phyloP scores from a whole-genome alignment of 129 eudicot species.

The Centaurea solstitialis region DNA sequence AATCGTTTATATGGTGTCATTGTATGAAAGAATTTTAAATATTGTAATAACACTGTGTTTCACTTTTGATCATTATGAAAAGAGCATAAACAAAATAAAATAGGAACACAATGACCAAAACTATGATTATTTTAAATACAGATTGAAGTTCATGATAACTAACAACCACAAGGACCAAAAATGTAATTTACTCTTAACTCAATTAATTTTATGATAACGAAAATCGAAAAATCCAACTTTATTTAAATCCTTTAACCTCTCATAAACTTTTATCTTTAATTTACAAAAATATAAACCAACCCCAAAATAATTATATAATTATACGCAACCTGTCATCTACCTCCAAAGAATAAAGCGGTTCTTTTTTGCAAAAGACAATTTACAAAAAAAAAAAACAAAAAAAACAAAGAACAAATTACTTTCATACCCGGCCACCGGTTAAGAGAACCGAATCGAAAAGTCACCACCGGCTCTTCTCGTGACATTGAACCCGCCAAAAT shows the following conservation, averaged over 20 bases:
- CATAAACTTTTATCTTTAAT: conserved; percentile 11
- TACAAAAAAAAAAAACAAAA: neutral
- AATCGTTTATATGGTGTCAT: too few species aligned
- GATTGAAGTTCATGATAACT: too few species aligned
- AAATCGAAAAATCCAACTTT: neutral
- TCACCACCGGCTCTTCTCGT: conserved; percentile 51
- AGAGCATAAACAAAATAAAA: too few species aligned
- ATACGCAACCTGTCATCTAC: neutral
- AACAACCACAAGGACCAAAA: too few species aligned
- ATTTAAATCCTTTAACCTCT: conserved; percentile 16
- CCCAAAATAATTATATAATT: neutral
- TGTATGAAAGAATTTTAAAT: too few species aligned
- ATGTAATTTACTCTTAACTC: too few species aligned
- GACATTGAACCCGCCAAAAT: conserved; percentile 48
- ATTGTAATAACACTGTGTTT: too few species aligned
- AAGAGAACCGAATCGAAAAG: conserved; percentile 65
- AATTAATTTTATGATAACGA: too few species aligned
- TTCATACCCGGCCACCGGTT: conserved; percentile 16
- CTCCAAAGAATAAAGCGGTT: neutral
- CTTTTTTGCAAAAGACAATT: neutral
- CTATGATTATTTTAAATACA: too few species aligned
- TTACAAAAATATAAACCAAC: conserved; percentile 16
- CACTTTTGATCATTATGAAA: too few species aligned
- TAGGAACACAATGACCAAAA: too few species aligned
- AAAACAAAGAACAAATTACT: neutral